phyloP scores from a whole-genome alignment of 805 yeast species.

The Candida sakaeoensis region DNA sequence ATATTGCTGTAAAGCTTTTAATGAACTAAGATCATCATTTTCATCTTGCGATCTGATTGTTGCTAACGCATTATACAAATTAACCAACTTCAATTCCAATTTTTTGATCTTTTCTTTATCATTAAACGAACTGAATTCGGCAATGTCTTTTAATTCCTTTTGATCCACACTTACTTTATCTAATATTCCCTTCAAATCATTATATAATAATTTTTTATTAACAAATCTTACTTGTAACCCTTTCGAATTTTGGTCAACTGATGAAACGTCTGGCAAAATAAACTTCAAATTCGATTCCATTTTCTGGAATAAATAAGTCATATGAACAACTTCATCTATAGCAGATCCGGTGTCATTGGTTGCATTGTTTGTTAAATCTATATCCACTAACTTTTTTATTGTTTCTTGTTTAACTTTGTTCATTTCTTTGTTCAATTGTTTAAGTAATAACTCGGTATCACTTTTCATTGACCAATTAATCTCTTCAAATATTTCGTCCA shows the following conservation, averaged over 20 bases:
- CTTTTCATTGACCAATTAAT: constrained; percentile 73
- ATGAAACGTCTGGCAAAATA: constrained; percentile 61
- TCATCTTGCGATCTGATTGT: constrained; percentile 48
- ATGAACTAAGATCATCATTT: constrained; percentile 45
- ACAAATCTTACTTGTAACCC: constrained; percentile 82
- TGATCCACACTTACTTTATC: constrained; percentile 67
- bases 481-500: constrained; percentile 71
- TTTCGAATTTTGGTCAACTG: constrained; percentile 69
- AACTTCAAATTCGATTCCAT: constrained; percentile 38
- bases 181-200: constrained; percentile 64
- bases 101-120: constrained; percentile 38
- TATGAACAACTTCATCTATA: constrained; percentile 32
- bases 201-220: constrained; percentile 72
- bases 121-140: constrained; percentile 46
- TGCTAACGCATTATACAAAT: constrained; percentile 59
- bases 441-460: constrained; percentile 54
- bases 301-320: constrained; percentile 33
- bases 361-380: constrained; percentile 33
- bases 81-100: constrained; percentile 54
- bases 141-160: constrained; percentile 45
- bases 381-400: constrained; percentile 42
- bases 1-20: constrained; percentile 72
- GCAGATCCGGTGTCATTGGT: constrained; percentile 32
- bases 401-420: constrained; percentile 60
- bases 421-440: constrained; percentile 56